Base-by-base conservation (phyloP, 2,329 filamentous ascomycete genomes). In the Aspergillus aculeatinus region DNA sequence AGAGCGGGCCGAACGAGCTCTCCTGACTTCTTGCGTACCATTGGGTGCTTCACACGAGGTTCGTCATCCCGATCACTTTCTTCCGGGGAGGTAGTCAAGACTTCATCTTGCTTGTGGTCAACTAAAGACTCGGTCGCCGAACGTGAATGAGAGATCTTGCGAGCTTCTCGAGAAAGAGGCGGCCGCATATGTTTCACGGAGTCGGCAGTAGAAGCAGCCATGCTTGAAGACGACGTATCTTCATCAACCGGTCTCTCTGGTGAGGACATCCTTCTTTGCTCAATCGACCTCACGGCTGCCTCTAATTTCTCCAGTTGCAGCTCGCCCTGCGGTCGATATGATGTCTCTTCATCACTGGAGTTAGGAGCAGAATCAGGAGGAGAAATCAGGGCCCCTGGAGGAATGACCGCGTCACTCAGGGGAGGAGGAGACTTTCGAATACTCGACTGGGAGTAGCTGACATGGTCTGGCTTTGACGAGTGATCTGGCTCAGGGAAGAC, bases 1-100 rank as follows among this genome's bases (percentile, higher is more conserved):
- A 99, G 84, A 21, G 95, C 95, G 12, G 95, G 95, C 68, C 95
- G 89, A 60, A 99, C 95, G 39, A 99, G 84, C 78, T 99, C 95
- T 35, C 95, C 95, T 44, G 95, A 98, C 83, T 99, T 99, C 81
- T 99, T 99, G 70, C 95, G 88, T 11, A 99, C 88, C 87, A 98
- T 96, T 57, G 88, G 87, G n/a, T 93, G 92, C 78, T 95, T 96
- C 68, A 80, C 82, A 61, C 85, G 82, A 67, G 81, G 82, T 50
- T 83, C 83, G 33, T 89, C 87, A 62, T 90, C 87, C 52, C 88
- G 86, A 0, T 75, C 76, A 58, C 77, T 77, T 19, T 79, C 77
- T 39, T 73, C 73, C 7, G 67, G 82, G 65, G 68, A 80, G 71
- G 71, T 81, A 69, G 67, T 81, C 68, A 72, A 58, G 51, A 72